phyloP scores from a whole-genome alignment of 257 asterid species.

The Solanum tarapatanum region DNA sequence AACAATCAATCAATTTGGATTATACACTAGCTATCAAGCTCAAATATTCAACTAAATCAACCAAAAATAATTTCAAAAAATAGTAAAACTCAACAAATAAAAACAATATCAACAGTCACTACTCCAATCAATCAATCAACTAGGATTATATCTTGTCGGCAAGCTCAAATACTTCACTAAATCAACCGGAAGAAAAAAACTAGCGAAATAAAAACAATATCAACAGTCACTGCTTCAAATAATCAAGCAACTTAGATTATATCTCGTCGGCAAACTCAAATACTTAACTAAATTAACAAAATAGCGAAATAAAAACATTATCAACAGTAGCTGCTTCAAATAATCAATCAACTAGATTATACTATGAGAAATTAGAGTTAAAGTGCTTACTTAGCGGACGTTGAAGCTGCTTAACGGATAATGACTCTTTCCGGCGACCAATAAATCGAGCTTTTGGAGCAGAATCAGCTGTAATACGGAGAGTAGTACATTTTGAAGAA shows the following conservation, averaged over 20 bases:
- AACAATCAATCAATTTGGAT: background rate
- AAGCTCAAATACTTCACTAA: background rate
- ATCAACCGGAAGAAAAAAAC: background rate
- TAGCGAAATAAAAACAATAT: background rate
- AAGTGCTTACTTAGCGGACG: slow-evolving; percentile 53
- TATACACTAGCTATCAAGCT: slow-evolving; percentile 62
- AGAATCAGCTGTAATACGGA: slow-evolving; percentile 53
- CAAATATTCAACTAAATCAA: slow-evolving; percentile 58
- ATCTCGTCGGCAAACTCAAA: background rate
- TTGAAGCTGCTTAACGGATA: slow-evolving; percentile 58
- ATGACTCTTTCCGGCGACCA: slow-evolving; percentile 52
- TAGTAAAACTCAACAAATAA: background rate
- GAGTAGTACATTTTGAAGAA: slow-evolving; percentile 20
- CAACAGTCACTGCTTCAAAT: background rate
- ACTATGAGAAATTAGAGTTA: background rate
- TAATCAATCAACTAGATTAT: background rate
- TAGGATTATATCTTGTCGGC: background rate
- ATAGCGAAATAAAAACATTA: background rate
- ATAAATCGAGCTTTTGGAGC: slow-evolving; percentile 66
- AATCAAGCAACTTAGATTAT: background rate
- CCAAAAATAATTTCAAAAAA: background rate
- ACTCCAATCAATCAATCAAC: background rate
- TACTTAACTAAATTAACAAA: background rate
- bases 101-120: background rate
- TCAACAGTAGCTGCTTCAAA: background rate